A percentile compares a stretch with the other conserved stretches of the same genome.
Evolutionary conservation across 1,284 basidiomycete species (phyloP).

Genomic region (Sanghuangporus sanghuang): DNA sequence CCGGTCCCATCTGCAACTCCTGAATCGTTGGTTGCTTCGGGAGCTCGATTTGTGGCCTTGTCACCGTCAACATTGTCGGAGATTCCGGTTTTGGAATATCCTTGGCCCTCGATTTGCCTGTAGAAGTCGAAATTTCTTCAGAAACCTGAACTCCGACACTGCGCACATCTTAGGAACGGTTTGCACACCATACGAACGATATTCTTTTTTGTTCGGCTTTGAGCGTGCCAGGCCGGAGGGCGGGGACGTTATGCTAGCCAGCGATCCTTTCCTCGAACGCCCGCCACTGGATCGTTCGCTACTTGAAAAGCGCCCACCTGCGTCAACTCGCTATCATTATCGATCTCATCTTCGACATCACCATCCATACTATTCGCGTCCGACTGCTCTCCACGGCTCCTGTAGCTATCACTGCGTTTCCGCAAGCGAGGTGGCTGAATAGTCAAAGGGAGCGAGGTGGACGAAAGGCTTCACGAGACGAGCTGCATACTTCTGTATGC

Average conservation of each 20-base stretch:
- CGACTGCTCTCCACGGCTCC: slow-evolving; percentile 45
- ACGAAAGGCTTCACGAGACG: slow-evolving; percentile 51
- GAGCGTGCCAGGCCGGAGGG: slow-evolving; percentile 28
- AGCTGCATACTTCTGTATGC: slow-evolving; percentile 72
- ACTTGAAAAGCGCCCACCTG: slow-evolving; percentile 32
- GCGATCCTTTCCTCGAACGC: slow-evolving; percentile 28
- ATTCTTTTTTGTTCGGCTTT: slow-evolving; percentile 42
- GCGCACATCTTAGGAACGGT: slow-evolving; percentile 46
- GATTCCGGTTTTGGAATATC: not conserved
- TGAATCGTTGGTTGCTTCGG: slow-evolving; percentile 9
- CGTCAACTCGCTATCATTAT: slow-evolving; percentile 31
- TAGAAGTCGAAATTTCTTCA: slow-evolving; percentile 6
- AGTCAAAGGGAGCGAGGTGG: slow-evolving; percentile 36
- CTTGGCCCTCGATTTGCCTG: slow-evolving; percentile 1
- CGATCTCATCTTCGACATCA: slow-evolving; percentile 79
- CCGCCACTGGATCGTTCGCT: slow-evolving; percentile 21
- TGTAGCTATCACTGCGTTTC: slow-evolving; percentile 34
- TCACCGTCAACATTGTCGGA: not conserved
- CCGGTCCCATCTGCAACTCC: slow-evolving; percentile 7
- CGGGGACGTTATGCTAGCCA: slow-evolving; percentile 30
- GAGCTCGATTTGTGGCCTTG: slow-evolving; percentile 8
- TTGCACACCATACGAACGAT: slow-evolving; percentile 57
- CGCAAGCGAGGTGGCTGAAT: slow-evolving; percentile 40
- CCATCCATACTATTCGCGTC: slow-evolving; percentile 75
- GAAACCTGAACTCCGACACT: slow-evolving; percentile 51